Evolutionary conservation across 163 green algal species (phyloP), one percentile per base, ranked within the genome.

Genomic region (Scenedesmus sp.): DNA sequence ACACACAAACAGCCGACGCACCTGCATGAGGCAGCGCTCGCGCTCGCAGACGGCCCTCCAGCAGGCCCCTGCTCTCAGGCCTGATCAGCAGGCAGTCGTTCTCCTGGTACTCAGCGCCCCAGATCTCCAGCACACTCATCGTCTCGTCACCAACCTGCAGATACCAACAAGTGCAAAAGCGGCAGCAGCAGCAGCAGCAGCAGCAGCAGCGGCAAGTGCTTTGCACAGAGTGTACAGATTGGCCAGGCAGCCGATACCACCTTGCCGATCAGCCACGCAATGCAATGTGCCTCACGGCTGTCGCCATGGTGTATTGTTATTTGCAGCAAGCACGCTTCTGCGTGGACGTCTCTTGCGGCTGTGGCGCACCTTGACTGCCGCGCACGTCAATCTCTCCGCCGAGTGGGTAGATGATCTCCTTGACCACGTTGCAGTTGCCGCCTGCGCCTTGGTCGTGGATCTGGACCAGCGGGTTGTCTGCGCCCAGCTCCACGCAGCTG

Each of bases 341-440:
- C n/a, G n/a, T n/a, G n/a, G n/a, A n/a, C n/a, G n/a, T n/a, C n/a
- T n/a, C n/a, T n/a, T n/a, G n/a, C n/a, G n/a, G n/a, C n/a, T n/a
- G n/a, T 9, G 2, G 18, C 88, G 0, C 59, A 98, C 92, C 91
- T 96, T 96, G 49, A 99, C 96, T 56, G 94, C 94, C n/a, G 61
- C 97, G 97, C 59, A 99, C 96, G 93, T 99, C 97, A 70, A 99
- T 99, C 91, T 98, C 90, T 1, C 96, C 98, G 20, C 98, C 98
- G 87, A 99, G 95, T 9, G 98, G 98, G 96, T 99, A 99, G 89
- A 99, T 99, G 93, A 99, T 99, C 95, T 99, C 98, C 97, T 99
- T 99, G 59, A 99, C 98, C 79, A 99, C 98, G 93, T 99, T 99
- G 96, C 98, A 99, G 95, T 99, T 99, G 91, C 98, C 98, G 85